A percentile compares a stretch with the other conserved stretches of the same genome.
Conservation (phyloP, 305 asterid species). For the Andrographis paniculata region DNA sequence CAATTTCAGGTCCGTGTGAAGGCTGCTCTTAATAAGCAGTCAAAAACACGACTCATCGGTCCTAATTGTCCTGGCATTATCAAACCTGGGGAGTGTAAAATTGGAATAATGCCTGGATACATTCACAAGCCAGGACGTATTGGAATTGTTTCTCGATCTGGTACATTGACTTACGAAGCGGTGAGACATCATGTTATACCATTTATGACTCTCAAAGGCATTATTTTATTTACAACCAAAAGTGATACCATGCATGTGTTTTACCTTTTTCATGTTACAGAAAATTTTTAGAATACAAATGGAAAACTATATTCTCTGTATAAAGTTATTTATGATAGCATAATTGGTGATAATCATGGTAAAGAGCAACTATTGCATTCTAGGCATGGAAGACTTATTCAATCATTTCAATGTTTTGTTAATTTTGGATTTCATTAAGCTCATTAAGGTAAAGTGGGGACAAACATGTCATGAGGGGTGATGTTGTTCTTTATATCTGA, state of each 20-base stretch:
- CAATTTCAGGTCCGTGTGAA: constrained; percentile 68
- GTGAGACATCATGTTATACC: constrained; percentile 38
- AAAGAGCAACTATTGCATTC: neutral
- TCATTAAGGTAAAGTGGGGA: too few species aligned
- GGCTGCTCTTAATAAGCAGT: constrained; percentile 79
- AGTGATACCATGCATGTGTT: too few species aligned
- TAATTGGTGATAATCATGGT: neutral
- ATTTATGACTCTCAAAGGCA: neutral
- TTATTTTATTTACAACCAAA: too few species aligned
- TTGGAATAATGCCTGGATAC: constrained; percentile 99
- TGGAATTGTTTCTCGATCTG: constrained; percentile 90
- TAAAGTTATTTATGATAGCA: too few species aligned
- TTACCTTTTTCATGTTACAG: too few species aligned
- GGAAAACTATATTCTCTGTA: too few species aligned
- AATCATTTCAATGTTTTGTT: too few species aligned
- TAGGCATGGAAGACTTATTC: too few species aligned
- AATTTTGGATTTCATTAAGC: too few species aligned
- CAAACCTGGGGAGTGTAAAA: constrained; percentile 98
- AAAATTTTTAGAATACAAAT: too few species aligned
- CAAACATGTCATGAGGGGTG: too few species aligned
- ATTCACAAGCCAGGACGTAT: constrained; percentile 98
- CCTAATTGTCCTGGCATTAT: constrained; percentile 99
- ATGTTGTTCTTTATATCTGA: too few species aligned
- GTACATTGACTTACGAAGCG: constrained; percentile 90
- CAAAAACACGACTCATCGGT: constrained; percentile 87